Base-by-base conservation (phyloP, 192 early-diverging fungal species). In the Dimargaris xerosporica region DNA sequence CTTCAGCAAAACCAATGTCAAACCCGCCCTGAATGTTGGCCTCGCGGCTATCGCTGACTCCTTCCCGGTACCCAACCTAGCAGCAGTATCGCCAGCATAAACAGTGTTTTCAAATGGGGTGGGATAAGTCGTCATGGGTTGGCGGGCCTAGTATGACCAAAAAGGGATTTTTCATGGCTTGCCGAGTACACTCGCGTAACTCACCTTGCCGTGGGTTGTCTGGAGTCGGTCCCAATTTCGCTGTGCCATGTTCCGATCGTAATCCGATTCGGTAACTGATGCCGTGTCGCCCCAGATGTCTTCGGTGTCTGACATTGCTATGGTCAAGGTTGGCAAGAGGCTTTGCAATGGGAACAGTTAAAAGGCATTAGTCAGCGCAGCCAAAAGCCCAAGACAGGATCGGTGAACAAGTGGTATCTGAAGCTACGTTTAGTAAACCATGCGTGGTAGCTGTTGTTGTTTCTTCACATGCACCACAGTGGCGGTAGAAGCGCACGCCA, bases 31-130 rank as follows among this genome's bases (percentile, higher is more conserved):
- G 50, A 10, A 52, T 52, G 50, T 52, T 21, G 23, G 50, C 28
- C 50, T 52, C 50, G 21, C 50, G 50, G 50, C 50, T n/a, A 26
- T 52, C 50, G 9, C 23, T 52, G 21, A 52, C 28, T 26, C 50
- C 50, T 28, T 52, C 50, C 28, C 23, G 23, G 19, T 52, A 52
- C 21, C 50, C 50, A 21, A 28, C 21, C 50, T 52, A n/a, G 50
- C 19, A n/a, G 2, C 50, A n/a, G 28, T n/a, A n/a, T n/a, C 21
- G 21, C 50, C 17, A 21, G 17, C 19, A 52, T 19, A 3, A 52
- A 52, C 7, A 52, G 23, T 1, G n/a, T 26, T 26, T n/a, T 10
- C 21, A 52, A n/a, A 26, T 19, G 25, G 50, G 50, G 28, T 52
- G 19, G 28, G 11, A n/a, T 52, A 26, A 52, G 50, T 19, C 10